These are phyloP conservation scores for Vaccinium macrocarpon DNA, from an alignment of 148 eudicot genomes.

Conservation along the genomic window DNA sequence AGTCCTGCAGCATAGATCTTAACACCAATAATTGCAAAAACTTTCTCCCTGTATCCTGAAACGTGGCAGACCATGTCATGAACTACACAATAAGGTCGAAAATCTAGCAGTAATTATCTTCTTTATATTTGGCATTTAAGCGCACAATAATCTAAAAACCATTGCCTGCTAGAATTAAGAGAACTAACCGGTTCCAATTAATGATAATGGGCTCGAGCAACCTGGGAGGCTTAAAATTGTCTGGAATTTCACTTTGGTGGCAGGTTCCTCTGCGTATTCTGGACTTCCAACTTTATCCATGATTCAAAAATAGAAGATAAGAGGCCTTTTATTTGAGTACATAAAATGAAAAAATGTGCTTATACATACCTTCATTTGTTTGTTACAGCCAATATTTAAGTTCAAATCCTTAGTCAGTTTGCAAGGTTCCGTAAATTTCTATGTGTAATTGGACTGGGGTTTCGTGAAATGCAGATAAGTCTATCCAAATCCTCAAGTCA, in stretches of 20 bases:
- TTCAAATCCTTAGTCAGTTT: not conserved
- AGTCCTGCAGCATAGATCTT: conserved; percentile 94
- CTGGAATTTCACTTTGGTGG: conserved; percentile 73
- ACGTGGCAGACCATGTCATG: conserved; percentile 6
- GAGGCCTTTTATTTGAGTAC: not conserved
- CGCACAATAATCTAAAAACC: not conserved
- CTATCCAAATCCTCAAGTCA: not conserved
- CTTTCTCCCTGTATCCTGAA: conserved; percentile 91
- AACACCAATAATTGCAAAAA: conserved; percentile 85
- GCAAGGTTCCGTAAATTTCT: not conserved
- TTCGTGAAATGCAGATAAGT: not conserved
- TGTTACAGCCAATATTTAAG: not conserved
- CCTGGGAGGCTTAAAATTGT: conserved; percentile 62
- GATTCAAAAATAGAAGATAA: not conserved
- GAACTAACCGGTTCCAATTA: conserved; percentile 79
- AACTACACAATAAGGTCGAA: not conserved
- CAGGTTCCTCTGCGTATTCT: conserved; percentile 68
- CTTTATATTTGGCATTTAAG: not conserved
- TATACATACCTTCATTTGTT: not conserved
- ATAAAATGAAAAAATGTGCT: not conserved
- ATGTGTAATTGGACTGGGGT: not conserved
- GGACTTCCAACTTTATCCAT: conserved; percentile 43
- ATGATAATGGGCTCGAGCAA: conserved; percentile 68
- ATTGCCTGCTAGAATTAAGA: not conserved
- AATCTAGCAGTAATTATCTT: not conserved